Percentiles rank a stretch among this genome's conserved stretches.
These are phyloP conservation scores for Plasmodium knowlesi DNA, from an alignment of 169 alveolate species.

Conservation along the genomic window DNA sequence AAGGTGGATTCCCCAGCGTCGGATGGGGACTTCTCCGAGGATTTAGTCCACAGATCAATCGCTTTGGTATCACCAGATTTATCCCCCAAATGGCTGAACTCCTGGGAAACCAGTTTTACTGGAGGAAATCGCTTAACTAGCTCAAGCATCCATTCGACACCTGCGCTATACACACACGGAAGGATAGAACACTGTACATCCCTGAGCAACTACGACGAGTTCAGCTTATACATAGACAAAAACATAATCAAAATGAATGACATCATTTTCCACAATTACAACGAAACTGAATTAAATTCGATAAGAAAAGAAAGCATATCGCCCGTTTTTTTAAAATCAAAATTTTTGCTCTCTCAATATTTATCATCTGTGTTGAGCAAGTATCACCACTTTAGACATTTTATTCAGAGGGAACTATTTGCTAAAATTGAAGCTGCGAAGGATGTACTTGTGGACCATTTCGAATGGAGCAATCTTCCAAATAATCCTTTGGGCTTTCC, in stretches of 20 bases:
- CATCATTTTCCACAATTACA: slow-evolving; percentile 46
- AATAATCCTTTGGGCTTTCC: background rate
- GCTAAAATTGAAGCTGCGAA: background rate
- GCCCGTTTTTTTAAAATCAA: slow-evolving; percentile 17
- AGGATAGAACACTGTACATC: background rate
- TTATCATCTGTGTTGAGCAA: slow-evolving; percentile 15
- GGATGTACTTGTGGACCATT: slow-evolving; percentile 16
- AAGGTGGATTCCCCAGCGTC: background rate
- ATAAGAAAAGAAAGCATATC: background rate
- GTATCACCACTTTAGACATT: slow-evolving; percentile 7
- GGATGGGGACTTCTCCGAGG: background rate
- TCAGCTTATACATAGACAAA: slow-evolving; percentile 26
- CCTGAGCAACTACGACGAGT: background rate
- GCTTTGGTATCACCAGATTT: no score
- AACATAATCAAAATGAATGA: slow-evolving; percentile 52
- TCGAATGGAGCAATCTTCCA: background rate
- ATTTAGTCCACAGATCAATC: background rate
- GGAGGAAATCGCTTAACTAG: background rate
- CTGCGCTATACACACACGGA: background rate
- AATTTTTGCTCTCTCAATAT: slow-evolving; percentile 2
- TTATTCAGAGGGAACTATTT: slow-evolving; percentile 15
- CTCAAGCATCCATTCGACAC: background rate
- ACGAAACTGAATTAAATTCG: slow-evolving; percentile 9
- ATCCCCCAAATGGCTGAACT: background rate
- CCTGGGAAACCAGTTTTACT: background rate